Evolutionary conservation across 2,329 filamentous ascomycete genomes (phyloP).

Genomic region (Rhynchosporium graminicola): DNA sequence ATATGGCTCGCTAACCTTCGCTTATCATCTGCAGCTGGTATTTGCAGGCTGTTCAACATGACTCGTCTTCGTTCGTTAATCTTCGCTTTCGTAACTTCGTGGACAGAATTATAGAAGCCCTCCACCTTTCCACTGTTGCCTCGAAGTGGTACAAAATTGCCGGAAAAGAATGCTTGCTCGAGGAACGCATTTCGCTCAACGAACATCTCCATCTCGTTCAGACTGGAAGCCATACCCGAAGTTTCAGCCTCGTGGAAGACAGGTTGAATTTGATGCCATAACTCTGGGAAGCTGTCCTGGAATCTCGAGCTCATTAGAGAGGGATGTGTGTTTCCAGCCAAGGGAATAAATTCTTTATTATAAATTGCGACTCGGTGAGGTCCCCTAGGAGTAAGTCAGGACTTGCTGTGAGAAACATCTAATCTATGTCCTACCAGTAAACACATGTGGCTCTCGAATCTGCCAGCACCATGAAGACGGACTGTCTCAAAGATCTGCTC

Average conservation of each 20-base stretch:
- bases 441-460: conserved; percentile 32
- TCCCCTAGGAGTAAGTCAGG: conserved; percentile 25
- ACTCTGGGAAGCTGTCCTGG: conserved; percentile 28
- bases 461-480: conserved; percentile 31
- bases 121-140: conserved; percentile 30
- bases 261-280: conserved; percentile 25
- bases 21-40: conserved; percentile 19
- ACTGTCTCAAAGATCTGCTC: conserved; percentile 28
- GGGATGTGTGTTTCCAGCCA: conserved; percentile 33
- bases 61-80: conserved; percentile 31
- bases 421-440: conserved; percentile 28
- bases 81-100: conserved; percentile 34
- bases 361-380: conserved; percentile 33
- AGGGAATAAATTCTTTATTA: conserved; percentile 33
- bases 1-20: conserved; percentile 25
- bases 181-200: conserved; percentile 32
- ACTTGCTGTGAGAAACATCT: no score
- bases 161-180: conserved; percentile 37
- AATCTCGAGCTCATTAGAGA: conserved; percentile 32
- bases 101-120: conserved; percentile 33
- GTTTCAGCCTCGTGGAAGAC: conserved; percentile 30
- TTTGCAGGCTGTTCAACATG: conserved; percentile 32
- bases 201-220: conserved; percentile 33
- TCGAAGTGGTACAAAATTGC: conserved; percentile 35
- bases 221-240: conserved; percentile 27